These are phyloP conservation scores for Cochlearia excelsa DNA, from an alignment of 345 rosid species.

Conservation along the genomic window DNA sequence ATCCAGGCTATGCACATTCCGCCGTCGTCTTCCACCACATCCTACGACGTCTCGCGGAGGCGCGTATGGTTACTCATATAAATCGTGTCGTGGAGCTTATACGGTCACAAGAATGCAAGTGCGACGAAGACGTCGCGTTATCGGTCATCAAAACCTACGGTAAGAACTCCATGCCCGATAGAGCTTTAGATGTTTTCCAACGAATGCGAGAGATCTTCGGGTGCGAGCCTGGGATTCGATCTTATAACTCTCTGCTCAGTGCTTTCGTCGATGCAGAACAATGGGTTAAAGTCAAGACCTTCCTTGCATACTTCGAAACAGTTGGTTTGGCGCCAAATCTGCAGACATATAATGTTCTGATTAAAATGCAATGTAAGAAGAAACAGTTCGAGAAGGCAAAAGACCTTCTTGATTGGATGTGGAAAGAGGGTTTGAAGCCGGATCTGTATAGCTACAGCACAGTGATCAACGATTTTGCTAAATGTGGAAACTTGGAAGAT, in stretches of 20 bases:
- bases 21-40: constrained; percentile 64
- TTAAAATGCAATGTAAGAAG: constrained; percentile 70
- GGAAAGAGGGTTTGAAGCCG: constrained; percentile 52
- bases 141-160: constrained; percentile 63
- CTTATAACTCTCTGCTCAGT: constrained; percentile 60
- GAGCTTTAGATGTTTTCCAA: constrained; percentile 59
- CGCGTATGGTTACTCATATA: constrained; percentile 46
- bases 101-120: constrained; percentile 49
- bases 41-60: constrained; percentile 64
- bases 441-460: constrained; percentile 62
- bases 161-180: constrained; percentile 54
- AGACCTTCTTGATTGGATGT: constrained; percentile 54
- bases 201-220: constrained; percentile 66
- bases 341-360: constrained; percentile 69
- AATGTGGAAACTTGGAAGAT: constrained; percentile 49
- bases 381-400: constrained; percentile 54
- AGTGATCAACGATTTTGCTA: constrained; percentile 49
- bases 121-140: constrained; percentile 76
- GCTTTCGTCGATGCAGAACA: constrained; percentile 56
- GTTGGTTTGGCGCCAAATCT: constrained; percentile 58
- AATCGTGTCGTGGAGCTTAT: constrained; percentile 57
- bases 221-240: constrained; percentile 68
- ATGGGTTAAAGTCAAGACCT: constrained; percentile 57
- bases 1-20: constrained; percentile 58
- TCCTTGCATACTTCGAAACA: constrained; percentile 48